These are phyloP conservation scores for Rhodamnia argentea DNA, from an alignment of 345 rosid genomes.

Conservation along the genomic window DNA sequence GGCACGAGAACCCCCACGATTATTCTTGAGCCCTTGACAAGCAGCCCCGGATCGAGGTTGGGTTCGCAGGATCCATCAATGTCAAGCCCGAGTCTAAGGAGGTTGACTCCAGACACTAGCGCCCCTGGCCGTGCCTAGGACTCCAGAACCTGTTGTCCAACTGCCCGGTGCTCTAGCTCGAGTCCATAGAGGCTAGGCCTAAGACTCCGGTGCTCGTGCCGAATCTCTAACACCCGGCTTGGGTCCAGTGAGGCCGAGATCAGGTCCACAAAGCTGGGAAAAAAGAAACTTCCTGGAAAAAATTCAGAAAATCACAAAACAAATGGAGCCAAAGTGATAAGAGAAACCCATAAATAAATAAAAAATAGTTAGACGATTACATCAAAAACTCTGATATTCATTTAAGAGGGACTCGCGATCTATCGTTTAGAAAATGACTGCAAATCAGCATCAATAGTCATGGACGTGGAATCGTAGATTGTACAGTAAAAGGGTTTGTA, in stretches of 20 bases:
- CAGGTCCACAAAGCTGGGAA: background rate
- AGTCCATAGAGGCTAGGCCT: background rate
- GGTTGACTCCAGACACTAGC: background rate
- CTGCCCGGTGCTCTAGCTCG: background rate
- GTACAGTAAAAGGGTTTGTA: too few relatives aligned
- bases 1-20: background rate
- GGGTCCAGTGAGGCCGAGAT: background rate
- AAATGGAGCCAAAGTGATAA: too few relatives aligned
- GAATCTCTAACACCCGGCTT: background rate
- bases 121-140: fast-evolving
- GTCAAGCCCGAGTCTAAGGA: background rate
- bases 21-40: background rate
- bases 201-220: background rate
- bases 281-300: too few relatives aligned
- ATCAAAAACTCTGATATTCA: too few relatives aligned
- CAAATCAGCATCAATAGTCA: background rate
- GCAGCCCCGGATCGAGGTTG: background rate
- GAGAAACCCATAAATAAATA: too few relatives aligned
- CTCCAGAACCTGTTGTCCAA: too few relatives aligned
- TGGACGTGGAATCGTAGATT: too few relatives aligned
- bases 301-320: too few relatives aligned
- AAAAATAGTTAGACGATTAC: too few relatives aligned
- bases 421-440: too few relatives aligned
- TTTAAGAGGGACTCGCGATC: too few relatives aligned
- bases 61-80: background rate